phyloP scores from a whole-genome alignment of 345 rosid species.

The Excoecaria agallocha region DNA sequence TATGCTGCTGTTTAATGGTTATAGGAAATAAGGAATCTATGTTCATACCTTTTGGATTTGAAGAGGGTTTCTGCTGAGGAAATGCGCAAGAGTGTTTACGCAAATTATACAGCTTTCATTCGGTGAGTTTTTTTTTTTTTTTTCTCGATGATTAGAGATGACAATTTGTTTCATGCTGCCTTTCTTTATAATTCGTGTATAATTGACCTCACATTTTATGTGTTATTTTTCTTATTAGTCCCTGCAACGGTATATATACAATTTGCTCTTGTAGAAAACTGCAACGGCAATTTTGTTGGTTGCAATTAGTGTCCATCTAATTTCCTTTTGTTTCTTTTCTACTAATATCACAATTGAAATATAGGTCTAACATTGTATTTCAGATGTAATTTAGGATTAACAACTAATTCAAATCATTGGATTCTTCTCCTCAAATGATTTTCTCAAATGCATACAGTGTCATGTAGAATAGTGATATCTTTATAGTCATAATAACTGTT shows the following conservation, averaged over 20 bases:
- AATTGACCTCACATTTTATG: background rate
- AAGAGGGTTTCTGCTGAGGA: slow-evolving; percentile 98
- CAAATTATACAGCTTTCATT: slow-evolving; percentile 93
- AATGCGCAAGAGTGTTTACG: slow-evolving; percentile 96
- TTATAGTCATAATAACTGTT: background rate
- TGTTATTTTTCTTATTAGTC: background rate
- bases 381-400: background rate
- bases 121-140: slow-evolving; percentile 55
- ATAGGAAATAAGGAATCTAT: slow-evolving; percentile 84
- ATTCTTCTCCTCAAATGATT: background rate
- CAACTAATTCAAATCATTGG: background rate
- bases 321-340: background rate
- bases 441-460: background rate
- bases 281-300: no score
- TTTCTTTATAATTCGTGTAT: background rate
- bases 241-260: background rate
- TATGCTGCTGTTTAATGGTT: slow-evolving; percentile 6
- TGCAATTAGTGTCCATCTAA: no score
- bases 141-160: background rate
- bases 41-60: slow-evolving; percentile 81
- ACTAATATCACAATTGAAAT: background rate
- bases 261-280: no score
- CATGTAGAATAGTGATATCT: background rate
- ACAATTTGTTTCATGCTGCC: background rate
- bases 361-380: background rate